Base-by-base conservation (phyloP, 208 protist species). In the Leishmania gerbilli region DNA sequence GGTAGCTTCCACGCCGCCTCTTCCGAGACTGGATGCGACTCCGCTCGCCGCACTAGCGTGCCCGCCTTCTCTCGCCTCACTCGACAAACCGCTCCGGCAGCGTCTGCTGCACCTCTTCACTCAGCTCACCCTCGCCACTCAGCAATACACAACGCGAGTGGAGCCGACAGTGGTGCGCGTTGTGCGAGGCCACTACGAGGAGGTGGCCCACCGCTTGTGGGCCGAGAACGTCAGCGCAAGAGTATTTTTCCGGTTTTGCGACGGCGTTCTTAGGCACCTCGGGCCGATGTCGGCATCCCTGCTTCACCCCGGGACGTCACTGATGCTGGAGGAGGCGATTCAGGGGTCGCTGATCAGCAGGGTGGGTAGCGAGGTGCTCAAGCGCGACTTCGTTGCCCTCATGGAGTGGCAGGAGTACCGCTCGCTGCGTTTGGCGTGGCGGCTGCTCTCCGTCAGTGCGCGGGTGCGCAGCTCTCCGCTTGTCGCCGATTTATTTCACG, bases 71-170 rank as follows among this genome's bases (percentile, higher is more conserved):
- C 34, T 87, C 15, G 47, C 62, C 24, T 62, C 72, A 24, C 75
- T 84, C 13, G 76, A 76, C 68, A 71, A 60, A 21, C 67, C 71
- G 6, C 77, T 82, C 13, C 84, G 81, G 15, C 77, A 69, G 40
- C 76, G 79, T 3, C 72, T 82, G 42, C 67, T 95, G 21, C 83
- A 78, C 31, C 76, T 87, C 58, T 92, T 95, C 68, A 88, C 83
- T 17, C 82, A 90, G 74, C 80, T 95, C 4, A 88, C 84, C 76
- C 71, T 84, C 15, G 88, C 85, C 45, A 76, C 89, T 21, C 82
- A 93, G 81, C 67, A 86, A 55, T 96, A 95, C 84, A 81, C 84
- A 58, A 45, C 85, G 21, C 84, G 75, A 9, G 79, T 93, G 62
- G 87, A 96, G 76, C 91, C 89, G 9, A 75, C 84, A 49, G 81